phyloP scores from a whole-genome alignment of 192 early-diverging fungal species.

The Diversispora eburnea region DNA sequence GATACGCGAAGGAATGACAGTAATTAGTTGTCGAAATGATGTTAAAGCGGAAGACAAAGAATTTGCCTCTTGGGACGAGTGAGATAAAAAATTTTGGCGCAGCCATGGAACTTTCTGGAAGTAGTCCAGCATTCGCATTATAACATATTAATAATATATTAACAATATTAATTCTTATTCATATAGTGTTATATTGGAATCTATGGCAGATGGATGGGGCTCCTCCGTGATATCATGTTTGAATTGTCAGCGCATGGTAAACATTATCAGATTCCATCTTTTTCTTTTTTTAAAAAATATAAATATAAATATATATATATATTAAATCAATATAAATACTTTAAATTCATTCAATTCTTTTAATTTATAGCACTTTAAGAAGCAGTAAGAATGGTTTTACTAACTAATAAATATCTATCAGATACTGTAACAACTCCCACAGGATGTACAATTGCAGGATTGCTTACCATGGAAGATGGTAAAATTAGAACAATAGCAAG shows the following conservation, averaged over 20 bases:
- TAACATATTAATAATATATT: neutral
- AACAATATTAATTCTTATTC: neutral
- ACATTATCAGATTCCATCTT: too few relatives aligned
- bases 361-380: slow-evolving; percentile 41
- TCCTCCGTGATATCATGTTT: slow-evolving; percentile 49
- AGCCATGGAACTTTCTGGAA: slow-evolving; percentile 48
- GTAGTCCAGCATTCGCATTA: slow-evolving; percentile 54
- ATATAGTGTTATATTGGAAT: slow-evolving; percentile 49
- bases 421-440: slow-evolving; percentile 54
- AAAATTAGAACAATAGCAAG: slow-evolving; percentile 54
- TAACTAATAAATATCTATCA: slow-evolving; percentile 48
- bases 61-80: slow-evolving; percentile 42
- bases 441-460: slow-evolving; percentile 54
- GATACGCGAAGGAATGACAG: slow-evolving; percentile 57
- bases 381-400: slow-evolving; percentile 50
- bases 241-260: slow-evolving; percentile 55
- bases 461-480: slow-evolving; percentile 57
- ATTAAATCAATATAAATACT: neutral
- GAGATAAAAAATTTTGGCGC: slow-evolving; percentile 50
- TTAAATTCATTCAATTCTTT: neutral
- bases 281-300: neutral
- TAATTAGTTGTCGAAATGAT: slow-evolving; percentile 39
- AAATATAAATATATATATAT: too few relatives aligned
- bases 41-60: slow-evolving; percentile 34
- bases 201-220: slow-evolving; percentile 57